Evolutionary conservation across 2,329 filamentous ascomycete genomes (phyloP).

Genomic region (Fusarium annulatum): DNA sequence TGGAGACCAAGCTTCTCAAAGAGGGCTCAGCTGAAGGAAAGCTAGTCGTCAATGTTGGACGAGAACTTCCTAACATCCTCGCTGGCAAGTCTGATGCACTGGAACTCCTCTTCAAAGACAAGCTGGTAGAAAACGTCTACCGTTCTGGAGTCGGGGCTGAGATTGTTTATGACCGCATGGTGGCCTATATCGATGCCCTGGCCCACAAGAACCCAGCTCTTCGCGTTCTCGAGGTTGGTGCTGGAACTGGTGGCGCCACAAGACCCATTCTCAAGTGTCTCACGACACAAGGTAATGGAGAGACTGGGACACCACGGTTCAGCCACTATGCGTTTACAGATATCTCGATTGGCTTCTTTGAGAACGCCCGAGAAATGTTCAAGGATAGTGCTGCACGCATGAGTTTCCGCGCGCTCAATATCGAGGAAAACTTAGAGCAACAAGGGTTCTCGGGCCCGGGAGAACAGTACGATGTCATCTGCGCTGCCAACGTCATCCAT

Average conservation of each 20-base stretch:
- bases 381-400: background rate
- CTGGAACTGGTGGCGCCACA: background rate
- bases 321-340: constrained; percentile 6
- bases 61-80: background rate
- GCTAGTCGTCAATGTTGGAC: constrained; percentile 4
- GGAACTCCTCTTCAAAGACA: constrained; percentile 9
- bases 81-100: constrained; percentile 1
- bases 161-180: background rate
- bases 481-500: constrained; percentile 3
- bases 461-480: constrained; percentile 4
- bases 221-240: background rate
- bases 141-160: background rate
- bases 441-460: background rate
- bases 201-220: constrained; percentile 1
- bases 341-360: background rate
- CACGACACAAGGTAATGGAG: background rate
- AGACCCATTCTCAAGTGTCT: background rate
- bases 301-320: background rate
- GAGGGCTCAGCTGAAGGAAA: background rate
- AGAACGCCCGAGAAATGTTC: constrained; percentile 8
- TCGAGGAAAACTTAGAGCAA: background rate
- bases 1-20: background rate
- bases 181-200: background rate
- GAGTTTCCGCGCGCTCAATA: constrained; percentile 6
- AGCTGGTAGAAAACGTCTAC: constrained; percentile 5